Evolutionary conservation across 1,284 basidiomycete species (phyloP), one percentile per base, ranked within the genome.

Genomic region (Vanrija sp.): DNA sequence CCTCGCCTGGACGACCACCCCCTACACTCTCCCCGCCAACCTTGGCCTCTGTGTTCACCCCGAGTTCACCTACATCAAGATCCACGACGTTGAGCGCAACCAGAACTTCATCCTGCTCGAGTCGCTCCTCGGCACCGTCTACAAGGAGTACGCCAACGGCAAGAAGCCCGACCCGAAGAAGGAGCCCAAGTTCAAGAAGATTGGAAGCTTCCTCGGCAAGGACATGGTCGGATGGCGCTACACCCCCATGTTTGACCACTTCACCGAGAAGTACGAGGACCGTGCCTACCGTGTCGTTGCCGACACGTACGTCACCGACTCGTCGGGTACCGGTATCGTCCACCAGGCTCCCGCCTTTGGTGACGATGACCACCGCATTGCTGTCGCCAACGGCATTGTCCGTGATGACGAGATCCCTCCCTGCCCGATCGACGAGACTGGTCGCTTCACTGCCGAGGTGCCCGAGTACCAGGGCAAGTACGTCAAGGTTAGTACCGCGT

Each of bases 261-360:
- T 98, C 72, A 89, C 89, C 2, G 93, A 97, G 64, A 84, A 89
- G 84, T 98, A 85, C 74, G 88, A 91, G 74, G 91, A 93, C 74
- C 86, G 85, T 63, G 95, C 91, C 0, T 98, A 97, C 83, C 80
- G 88, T 54, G 91, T 98, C 16, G 76, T 98, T 7, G 83, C 84
- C 26, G 96, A 98, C 73, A 87, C 86, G 0, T 99, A 99, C 72
- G 95, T 99, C 51, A 97, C 92, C 2, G 89, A 87, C 64, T 83
- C 86, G 14, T 91, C 94, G 54, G 95, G 96, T 78, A 99, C 96
- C 39, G 95, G 95, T 74, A 95, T 98, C 68, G 96, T 99, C 48
- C 96, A 98, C 75, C 96, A 99, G 79, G 93, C 96, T 1, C 96
- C 96, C 2, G 94, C 90, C 0, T 98, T 97, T 70, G 96, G 96